Evolutionary conservation across 257 asterid species (phyloP), one percentile per base, ranked within the genome.

Genomic region (Phtheirospermum japonicum): DNA sequence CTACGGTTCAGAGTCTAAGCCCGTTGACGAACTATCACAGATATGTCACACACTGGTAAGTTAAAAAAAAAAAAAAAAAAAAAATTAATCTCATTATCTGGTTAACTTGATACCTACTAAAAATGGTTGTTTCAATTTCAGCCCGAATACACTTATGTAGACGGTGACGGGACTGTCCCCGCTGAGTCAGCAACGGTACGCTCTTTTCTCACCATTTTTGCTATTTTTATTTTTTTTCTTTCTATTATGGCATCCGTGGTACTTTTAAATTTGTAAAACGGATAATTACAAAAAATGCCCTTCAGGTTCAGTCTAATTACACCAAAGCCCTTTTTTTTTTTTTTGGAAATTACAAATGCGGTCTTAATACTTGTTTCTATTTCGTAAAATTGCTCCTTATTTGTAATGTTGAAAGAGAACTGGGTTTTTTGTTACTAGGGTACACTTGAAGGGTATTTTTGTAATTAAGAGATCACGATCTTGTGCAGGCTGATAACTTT

Each of bases 81-180:
- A 16, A 1, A 45, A 45, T 2, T 13, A 17, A 46, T 46, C 53
- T 12, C 14, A 46, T 46, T 46, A 46, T 46, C 53, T 46, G 6
- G 23, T 46, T 46, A 4, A 5, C 31, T n/a, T n/a, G n/a, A n/a
- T n/a, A 50, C 57, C 57, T 7, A 50, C 57, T 50, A 19, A 8
- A 50, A 45, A 57, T 31, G 16, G 49, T 6, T 48, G 28, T 20
- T 18, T 23, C 62, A 60, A 66, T 70, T 74, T 69, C 85, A 89
- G 97, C 91, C 95, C 0, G 74, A 77, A 53, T 89, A 89, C 79
- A 64, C 86, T 7, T 86, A 42, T 16, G 85, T 81, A 57, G 87
- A 86, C 55, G 95, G 97, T 31, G 97, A 89, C 76, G 97, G 97
- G 63, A 89, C 97, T 7, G 95, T 86, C 37, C 97, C 95, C 12